Evolutionary conservation across 371 early-diverging fungal genomes (phyloP), one percentile per base, ranked within the genome.

Genomic region (Mortierella sp.): DNA sequence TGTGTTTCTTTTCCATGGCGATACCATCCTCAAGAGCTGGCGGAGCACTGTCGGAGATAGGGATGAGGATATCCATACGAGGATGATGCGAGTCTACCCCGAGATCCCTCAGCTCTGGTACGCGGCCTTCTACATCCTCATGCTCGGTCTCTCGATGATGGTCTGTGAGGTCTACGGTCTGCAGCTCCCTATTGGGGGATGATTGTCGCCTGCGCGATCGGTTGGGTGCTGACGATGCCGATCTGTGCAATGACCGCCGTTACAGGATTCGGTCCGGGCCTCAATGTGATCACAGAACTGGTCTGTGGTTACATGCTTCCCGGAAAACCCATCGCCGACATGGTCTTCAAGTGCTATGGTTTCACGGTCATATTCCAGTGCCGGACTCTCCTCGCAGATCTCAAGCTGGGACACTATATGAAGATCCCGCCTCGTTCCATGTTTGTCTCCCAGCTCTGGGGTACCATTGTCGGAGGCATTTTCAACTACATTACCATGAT

Each of bases 21-120:
- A 34, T 22, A 47, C 63, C 22, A 90, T 93, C 64, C 86, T 86
- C 83, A 64, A 43, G 34, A 53, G 52, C 11, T 70, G 74, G 48
- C 69, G 48, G 44, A 43, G 39, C 34, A 39, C 50, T 44, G 2
- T 61, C 13, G 48, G 63, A 31, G 72, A 71, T 10, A 82, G 88
- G 52, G 77, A 87, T 39, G 89, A 90, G 64, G 94, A 94, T 79
- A 88, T 94, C 47, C 94, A 94, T 64, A 84, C 86, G 79, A 89
- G 88, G 78, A 85, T 94, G 76, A 93, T 93, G 94, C 88, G 88
- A 40, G 86, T 74, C 11, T 90, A 89, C 73, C 66, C 72, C 47
- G 87, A 92, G 75, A 91, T 95, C 3, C 95, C 95, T 1, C 80
- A 82, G 48, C 90, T 90, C 89, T 94, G 95, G 95, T 94, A 94